A percentile compares a stretch with the other conserved stretches of the same genome.
Conservation (phyloP, 129 eudicot genomes). For the Ambrosia trifida region DNA sequence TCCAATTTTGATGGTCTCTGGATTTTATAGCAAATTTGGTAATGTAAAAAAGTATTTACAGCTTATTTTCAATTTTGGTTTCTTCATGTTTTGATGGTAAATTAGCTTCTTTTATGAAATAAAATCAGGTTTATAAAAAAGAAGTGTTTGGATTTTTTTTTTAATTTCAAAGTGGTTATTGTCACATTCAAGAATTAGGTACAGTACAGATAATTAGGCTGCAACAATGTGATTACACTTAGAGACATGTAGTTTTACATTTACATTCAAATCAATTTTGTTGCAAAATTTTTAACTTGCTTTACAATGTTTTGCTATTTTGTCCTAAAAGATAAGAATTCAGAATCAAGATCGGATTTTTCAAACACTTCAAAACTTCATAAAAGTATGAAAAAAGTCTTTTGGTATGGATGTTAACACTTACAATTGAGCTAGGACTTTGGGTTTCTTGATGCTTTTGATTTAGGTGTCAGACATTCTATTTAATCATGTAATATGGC, state of each 20-base stretch:
- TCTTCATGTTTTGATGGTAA: not conserved
- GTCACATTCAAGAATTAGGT: not conserved
- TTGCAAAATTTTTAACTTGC: not conserved
- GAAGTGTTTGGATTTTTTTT: not conserved
- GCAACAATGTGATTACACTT: not conserved
- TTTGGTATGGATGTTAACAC: not conserved
- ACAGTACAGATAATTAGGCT: not conserved
- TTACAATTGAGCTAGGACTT: not conserved
- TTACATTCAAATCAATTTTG: not conserved
- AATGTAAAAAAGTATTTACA: not conserved
- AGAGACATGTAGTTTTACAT: not conserved
- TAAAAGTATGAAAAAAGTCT: not conserved
- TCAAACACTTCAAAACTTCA: not conserved
- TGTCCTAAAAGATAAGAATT: not conserved
- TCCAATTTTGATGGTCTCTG: not conserved
- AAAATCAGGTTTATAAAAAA: not conserved
- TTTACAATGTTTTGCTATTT: not conserved
- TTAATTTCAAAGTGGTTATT: not conserved
- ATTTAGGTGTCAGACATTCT: conserved; percentile 1
- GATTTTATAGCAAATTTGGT: not conserved
- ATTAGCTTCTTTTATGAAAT: conserved; percentile 6
- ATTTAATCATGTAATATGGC: not conserved
- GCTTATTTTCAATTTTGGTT: not conserved
- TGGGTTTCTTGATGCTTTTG: conserved; percentile 1
- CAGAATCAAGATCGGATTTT: not conserved